phyloP scores from a whole-genome alignment of 1,284 basidiomycete genomes.

The Microbotryum violaceum region DNA sequence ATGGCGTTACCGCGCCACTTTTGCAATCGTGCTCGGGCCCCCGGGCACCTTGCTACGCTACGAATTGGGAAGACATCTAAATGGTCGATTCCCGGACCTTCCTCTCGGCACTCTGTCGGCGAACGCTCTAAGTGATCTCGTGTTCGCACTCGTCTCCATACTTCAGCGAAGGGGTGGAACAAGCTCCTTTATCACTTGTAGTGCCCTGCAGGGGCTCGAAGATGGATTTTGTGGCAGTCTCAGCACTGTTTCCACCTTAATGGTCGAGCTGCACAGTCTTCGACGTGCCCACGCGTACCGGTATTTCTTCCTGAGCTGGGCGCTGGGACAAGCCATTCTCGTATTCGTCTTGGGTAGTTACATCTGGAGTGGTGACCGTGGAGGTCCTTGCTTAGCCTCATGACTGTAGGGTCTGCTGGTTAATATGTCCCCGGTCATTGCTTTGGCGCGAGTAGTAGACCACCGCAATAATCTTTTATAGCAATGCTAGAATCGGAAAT shows the following conservation, averaged over 20 bases:
- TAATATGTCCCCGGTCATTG: no score
- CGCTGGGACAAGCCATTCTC: constrained; percentile 61
- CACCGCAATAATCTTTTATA: no score
- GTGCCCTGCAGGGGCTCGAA: constrained; percentile 65
- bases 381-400: background rate
- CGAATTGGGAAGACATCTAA: constrained; percentile 63
- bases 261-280: constrained; percentile 65
- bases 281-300: constrained; percentile 51
- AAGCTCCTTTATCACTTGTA: constrained; percentile 47
- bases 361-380: constrained; percentile 49
- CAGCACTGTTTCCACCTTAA: constrained; percentile 90
- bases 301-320: constrained; percentile 64
- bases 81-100: constrained; percentile 53
- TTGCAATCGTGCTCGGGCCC: constrained; percentile 82
- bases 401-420: no score
- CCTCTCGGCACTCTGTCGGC: constrained; percentile 83
- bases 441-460: no score
- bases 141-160: constrained; percentile 64
- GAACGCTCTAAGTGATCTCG: constrained; percentile 70
- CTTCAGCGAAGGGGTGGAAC: constrained; percentile 48
- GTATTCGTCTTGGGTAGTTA: constrained; percentile 68
- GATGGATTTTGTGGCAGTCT: constrained; percentile 95
- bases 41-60: constrained; percentile 83
- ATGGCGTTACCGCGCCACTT: constrained; percentile 71
- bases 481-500: no score